These are phyloP conservation scores for Arthonia radiata DNA, from an alignment of 495 filamentous ascomycete genomes.

Conservation along the genomic window DNA sequence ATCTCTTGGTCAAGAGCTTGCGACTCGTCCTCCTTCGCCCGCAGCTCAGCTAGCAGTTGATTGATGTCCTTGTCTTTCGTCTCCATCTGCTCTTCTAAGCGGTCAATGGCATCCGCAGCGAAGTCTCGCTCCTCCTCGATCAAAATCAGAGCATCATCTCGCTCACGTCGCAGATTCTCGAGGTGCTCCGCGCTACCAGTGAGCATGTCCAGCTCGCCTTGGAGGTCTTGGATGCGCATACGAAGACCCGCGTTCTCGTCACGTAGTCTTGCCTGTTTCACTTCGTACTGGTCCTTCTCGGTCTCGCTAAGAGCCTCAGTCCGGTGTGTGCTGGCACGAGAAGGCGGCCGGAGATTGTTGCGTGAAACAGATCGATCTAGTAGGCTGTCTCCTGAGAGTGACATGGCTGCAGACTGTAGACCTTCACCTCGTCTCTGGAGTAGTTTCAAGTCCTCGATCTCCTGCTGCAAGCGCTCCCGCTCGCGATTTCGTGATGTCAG, in stretches of 20 bases:
- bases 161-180: too few species aligned
- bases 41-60: too few species aligned
- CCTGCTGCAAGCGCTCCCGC: constrained; percentile 80
- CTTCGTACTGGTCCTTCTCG: constrained; percentile 70
- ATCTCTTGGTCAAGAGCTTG: too few species aligned
- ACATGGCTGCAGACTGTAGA: constrained; percentile 21
- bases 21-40: too few species aligned
- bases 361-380: constrained; percentile 82
- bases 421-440: constrained; percentile 44
- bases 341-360: constrained; percentile 45
- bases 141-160: too few species aligned
- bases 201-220: constrained; percentile 17
- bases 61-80: too few species aligned
- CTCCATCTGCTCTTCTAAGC: too few species aligned
- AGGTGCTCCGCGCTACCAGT: too few species aligned
- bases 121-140: too few species aligned
- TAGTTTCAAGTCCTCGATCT: constrained; percentile 91
- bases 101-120: too few species aligned
- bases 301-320: constrained; percentile 42
- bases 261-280: constrained; percentile 54
- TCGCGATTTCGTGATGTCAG: constrained; percentile 87
- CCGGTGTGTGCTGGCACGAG: constrained; percentile 45
- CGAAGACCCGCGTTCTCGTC: constrained; percentile 68
- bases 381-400: constrained; percentile 66
- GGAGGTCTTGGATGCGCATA: constrained; percentile 37